Conservation (phyloP, 2,329 filamentous ascomycete species). For the Fusarium odoratissimum region DNA sequence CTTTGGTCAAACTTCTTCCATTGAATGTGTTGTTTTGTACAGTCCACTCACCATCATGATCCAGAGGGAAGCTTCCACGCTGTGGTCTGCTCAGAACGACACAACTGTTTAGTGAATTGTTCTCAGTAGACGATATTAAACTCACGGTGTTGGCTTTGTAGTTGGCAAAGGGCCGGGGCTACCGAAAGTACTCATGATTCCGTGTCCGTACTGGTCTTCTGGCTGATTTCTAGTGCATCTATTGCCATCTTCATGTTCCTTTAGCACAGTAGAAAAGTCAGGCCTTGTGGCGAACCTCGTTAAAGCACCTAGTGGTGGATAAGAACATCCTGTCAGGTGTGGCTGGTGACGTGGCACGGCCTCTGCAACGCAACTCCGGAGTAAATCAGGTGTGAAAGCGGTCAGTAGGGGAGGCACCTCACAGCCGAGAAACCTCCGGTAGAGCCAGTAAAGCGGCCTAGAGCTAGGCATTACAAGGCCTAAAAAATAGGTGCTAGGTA, state of each 20-base stretch:
- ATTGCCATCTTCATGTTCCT: conserved; percentile 19
- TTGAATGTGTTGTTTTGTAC: not conserved
- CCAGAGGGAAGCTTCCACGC: conserved; percentile 90
- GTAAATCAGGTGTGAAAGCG: not conserved
- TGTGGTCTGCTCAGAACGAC: conserved; percentile 71
- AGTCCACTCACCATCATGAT: conserved; percentile 75
- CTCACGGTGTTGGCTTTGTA: conserved; percentile 77
- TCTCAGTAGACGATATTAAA: conserved; percentile 29
- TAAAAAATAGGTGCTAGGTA: conserved; percentile 5
- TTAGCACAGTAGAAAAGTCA: conserved; percentile 28
- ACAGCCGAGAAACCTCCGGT: conserved; percentile 32
- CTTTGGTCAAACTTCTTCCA: conserved; percentile 11
- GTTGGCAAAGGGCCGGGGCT: conserved; percentile 74
- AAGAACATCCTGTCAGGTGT: conserved; percentile 35
- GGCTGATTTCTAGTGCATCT: conserved; percentile 12
- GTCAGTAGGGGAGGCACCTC: conserved; percentile 1
- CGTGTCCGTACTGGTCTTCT: conserved; percentile 17
- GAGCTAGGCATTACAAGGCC: conserved; percentile 14
- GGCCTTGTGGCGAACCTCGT: conserved; percentile 37
- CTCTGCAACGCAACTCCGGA: not conserved
- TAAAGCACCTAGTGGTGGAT: conserved; percentile 31
- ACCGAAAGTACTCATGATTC: conserved; percentile 72
- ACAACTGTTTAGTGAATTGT: conserved; percentile 21
- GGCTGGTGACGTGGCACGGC: conserved; percentile 41
- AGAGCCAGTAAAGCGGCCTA: conserved; percentile 11